These are phyloP conservation scores for Termitomyces heimii DNA, from an alignment of 768 basidiomycete species.

Conservation along the genomic window DNA sequence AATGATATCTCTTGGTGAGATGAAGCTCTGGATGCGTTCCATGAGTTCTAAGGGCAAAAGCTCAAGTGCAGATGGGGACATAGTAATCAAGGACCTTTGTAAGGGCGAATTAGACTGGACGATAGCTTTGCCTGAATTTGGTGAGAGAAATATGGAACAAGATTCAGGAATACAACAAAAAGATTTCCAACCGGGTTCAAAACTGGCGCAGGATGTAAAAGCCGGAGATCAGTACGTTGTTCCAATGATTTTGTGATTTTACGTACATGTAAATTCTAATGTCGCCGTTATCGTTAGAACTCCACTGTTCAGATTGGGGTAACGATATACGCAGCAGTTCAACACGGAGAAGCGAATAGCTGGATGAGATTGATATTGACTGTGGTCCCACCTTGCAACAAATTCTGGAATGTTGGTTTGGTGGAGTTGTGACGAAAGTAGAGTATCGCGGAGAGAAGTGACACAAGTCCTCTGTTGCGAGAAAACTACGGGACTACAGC, in stretches of 20 bases:
- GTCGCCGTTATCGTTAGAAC: background rate
- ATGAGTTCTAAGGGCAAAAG: background rate
- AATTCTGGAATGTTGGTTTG: background rate
- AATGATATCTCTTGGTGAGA: background rate
- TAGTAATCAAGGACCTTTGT: background rate
- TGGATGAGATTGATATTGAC: no score
- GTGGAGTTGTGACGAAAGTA: no score
- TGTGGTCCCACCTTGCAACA: background rate
- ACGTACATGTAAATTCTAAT: no score
- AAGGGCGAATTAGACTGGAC: background rate
- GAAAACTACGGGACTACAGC: no score
- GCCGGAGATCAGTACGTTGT: no score
- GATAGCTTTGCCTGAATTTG: background rate
- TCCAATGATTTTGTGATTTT: background rate
- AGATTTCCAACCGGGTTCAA: background rate
- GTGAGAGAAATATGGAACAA: background rate
- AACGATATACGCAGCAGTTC: background rate
- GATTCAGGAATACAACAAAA: background rate
- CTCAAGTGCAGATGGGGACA: background rate
- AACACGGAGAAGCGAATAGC: background rate
- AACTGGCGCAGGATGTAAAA: background rate
- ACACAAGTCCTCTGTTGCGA: no score
- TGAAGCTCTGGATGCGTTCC: background rate
- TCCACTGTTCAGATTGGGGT: background rate
- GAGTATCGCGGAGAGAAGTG: no score